These are phyloP conservation scores for Solanum virginianum DNA, from an alignment of 257 asterid genomes.

Conservation along the genomic window DNA sequence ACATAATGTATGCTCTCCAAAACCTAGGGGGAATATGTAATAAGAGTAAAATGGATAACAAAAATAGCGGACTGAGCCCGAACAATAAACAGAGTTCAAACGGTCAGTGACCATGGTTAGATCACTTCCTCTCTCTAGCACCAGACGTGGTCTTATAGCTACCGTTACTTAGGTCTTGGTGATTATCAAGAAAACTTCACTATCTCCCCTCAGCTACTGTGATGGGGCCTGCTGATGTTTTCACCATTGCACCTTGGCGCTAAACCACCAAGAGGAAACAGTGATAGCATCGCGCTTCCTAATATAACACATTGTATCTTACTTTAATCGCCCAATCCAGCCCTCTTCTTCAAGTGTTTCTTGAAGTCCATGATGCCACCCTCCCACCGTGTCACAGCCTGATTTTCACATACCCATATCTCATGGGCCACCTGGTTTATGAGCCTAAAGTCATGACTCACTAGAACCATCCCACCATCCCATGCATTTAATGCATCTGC, in stretches of 20 bases:
- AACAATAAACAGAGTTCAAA: not conserved
- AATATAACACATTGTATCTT: not conserved
- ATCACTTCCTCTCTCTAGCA: not conserved
- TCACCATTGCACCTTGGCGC: not conserved
- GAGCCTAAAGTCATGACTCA: slow-evolving; percentile 94
- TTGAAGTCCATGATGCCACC: slow-evolving; percentile 94
- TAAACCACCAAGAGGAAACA: not conserved
- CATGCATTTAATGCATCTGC: slow-evolving; percentile 94
- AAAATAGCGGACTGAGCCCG: not conserved
- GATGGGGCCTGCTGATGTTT: not conserved
- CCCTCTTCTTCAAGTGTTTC: slow-evolving; percentile 58
- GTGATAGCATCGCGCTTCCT: not conserved
- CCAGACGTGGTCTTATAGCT: not conserved
- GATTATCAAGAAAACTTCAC: not conserved
- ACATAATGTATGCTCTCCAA: not conserved
- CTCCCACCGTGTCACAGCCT: slow-evolving; percentile 72
- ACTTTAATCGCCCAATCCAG: slow-evolving; percentile 44
- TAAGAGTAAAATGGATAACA: not conserved
- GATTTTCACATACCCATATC: slow-evolving; percentile 96
- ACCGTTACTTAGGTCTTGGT: not conserved
- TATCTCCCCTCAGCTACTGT: not conserved
- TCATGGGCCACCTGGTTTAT: slow-evolving; percentile 96
- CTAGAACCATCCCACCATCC: slow-evolving; percentile 98
- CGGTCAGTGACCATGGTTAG: not conserved
- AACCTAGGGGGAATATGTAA: not conserved